Base-by-base conservation (phyloP, 75 land plant genomes). In the Cunninghamia lanceolata region DNA sequence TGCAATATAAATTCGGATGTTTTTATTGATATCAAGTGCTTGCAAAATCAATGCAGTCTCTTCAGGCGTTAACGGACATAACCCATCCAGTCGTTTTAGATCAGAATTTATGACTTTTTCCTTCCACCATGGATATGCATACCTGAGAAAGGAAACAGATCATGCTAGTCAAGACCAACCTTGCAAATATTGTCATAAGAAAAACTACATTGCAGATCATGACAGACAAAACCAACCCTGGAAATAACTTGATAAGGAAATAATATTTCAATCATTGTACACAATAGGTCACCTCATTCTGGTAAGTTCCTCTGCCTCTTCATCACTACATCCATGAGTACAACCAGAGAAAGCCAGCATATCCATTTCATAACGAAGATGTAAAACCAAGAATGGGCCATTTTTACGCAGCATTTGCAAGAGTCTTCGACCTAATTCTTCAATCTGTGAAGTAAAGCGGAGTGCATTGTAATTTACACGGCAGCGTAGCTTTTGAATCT, bases 291-390 rank as follows among this genome's bases (percentile, higher is more conserved):
- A 93, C 94, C 95, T 93, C 90, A 95, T 88, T 38, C 84, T 87
- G 13, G 88, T 89, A 19, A 95, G 90, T 78, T 95, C 94, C 32
- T 91, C 89, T 3, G 85, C 89, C 81, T 95, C 97, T 32, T 84
- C 86, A 13, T 79, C 46, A 74, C 86, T 85, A 71, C 91, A 93
- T 21, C 94, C 96, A 82, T 95, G 89, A 38, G 93, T 91, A 83
- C 97, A 96, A 7, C 96, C 97, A 83, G 94, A 88, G 76, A 96
- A 94, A 9, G 97, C 91, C 21, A 96, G 85, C 96, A 96, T 96
- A 63, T 96, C 97, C 96, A 89, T 96, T 87, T 96, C 97, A 89
- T 92, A 96, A 30, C 97, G 88, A 54, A 94, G 91, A 66, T 94
- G 94, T 34, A 91, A 84, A 25, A 88, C 93, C 70, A 91, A 85